Evolutionary conservation across 768 basidiomycete genomes (phyloP), one percentile per base, ranked within the genome.

Genomic region (Gautieria morchelliformis): DNA sequence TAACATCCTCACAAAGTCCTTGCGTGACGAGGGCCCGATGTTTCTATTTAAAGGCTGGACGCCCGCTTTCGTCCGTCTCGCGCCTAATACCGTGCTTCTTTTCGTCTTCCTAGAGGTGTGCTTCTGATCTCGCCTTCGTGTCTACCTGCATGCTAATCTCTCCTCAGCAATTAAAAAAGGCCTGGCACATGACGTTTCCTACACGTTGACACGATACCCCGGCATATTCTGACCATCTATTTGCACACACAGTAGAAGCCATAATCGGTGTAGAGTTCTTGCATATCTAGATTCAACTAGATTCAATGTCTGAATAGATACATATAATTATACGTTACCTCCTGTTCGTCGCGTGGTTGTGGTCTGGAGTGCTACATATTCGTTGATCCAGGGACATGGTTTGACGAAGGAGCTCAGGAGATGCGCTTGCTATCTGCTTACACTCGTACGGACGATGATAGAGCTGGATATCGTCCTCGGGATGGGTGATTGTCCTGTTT

Each of bases 11-110:
- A 71, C 69, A 30, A 74, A 68, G 44, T 87, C 88, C 4, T 70
- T 89, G 37, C 78, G 77, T 41, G 75, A 84, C 63, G 90, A 93
- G 73, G 90, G 90, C 0, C 76, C 81, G 10, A 74, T 75, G 59
- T 91, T 92, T 67, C 72, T 92, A 54, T 88, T 93, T 70, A 91
- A 88, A 67, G 90, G 90, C 35, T 93, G 90, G 90, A 87, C 87
- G 17, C 90, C 90, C 2, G 87, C 90, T 8, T 93, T 90, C 70
- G 81, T 87, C 63, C 83, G 90, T 49, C 71, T 93, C 44, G 89
- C 85, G 30, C 89, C 89, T 1, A 90, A 91, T 66, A 92, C 90
- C 1, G 76, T 93, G 35, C 72, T 92, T 5, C 78, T 92, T 71
- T 93, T 90, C 69, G 84, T 92, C 49, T 89, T 90, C 70, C 85